Conservation (phyloP, 1,284 basidiomycete species). For the Prillingera fragicola region DNA sequence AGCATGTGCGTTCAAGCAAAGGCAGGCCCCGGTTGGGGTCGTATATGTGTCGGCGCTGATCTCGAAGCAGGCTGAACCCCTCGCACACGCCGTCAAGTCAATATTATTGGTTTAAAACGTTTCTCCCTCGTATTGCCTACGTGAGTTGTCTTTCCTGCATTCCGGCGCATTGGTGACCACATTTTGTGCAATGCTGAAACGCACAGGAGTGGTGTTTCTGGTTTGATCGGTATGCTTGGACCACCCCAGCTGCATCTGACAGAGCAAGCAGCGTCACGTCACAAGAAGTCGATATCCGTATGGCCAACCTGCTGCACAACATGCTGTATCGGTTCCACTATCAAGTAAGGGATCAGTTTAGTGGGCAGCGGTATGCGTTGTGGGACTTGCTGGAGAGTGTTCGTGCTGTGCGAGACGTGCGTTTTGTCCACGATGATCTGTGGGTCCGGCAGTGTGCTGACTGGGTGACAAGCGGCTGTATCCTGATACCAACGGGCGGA, state of each 20-base stretch:
- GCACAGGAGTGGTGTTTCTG: conserved; percentile 21
- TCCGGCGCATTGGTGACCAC: too few relatives aligned
- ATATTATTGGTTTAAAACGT: conserved; percentile 15
- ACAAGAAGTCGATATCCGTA: conserved; percentile 12
- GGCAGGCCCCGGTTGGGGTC: background rate
- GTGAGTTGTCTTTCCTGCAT: background rate
- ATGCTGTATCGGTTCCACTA: conserved; percentile 17
- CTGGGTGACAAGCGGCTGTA: conserved; percentile 10
- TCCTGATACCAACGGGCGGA: conserved; percentile 4
- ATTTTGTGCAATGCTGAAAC: background rate
- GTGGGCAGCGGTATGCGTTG: conserved; percentile 3
- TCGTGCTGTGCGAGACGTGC: conserved; percentile 14
- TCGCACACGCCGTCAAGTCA: conserved; percentile 5
- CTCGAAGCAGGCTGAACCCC: conserved; percentile 7
- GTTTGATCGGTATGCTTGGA: conserved; percentile 15
- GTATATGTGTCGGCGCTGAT: background rate
- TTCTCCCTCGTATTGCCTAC: conserved; percentile 12
- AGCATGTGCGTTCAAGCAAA: too few relatives aligned
- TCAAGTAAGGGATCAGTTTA: conserved; percentile 2
- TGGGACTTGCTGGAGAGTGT: conserved; percentile 14
- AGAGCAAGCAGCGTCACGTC: conserved; percentile 9
- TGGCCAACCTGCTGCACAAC: conserved; percentile 6
- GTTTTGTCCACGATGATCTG: background rate
- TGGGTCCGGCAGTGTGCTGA: background rate
- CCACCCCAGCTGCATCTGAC: background rate